phyloP scores from a whole-genome alignment of 140 eudicot genomes.

The Erigeron philadelphicus region DNA sequence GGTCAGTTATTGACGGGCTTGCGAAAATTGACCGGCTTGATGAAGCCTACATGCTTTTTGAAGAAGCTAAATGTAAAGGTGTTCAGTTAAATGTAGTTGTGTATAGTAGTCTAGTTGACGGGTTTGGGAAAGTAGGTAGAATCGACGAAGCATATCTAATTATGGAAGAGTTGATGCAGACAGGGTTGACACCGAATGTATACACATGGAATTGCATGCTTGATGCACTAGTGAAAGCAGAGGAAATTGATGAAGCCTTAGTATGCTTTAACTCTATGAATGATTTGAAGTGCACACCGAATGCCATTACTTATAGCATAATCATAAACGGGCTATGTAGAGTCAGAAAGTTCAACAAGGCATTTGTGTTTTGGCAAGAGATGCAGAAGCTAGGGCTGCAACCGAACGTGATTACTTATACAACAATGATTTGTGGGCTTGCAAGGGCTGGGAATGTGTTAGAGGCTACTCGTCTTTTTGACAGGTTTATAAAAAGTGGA shows the following conservation, averaged over 20 bases:
- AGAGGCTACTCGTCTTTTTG: conserved; percentile 67
- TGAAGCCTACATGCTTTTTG: conserved; percentile 95
- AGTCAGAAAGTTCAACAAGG: conserved; percentile 80
- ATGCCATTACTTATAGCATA: conserved; percentile 58
- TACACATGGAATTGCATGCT: conserved; percentile 95
- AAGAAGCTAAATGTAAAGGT: conserved; percentile 84
- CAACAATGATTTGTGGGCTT: conserved; percentile 90
- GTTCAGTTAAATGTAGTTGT: conserved; percentile 58
- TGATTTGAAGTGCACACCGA: conserved; percentile 63
- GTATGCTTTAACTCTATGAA: conserved; percentile 85
- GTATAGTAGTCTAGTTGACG: conserved; percentile 82
- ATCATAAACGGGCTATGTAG: conserved; percentile 81
- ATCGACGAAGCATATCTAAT: conserved; percentile 90
- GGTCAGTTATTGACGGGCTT: conserved; percentile 92
- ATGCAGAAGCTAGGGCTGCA: conserved; percentile 82
- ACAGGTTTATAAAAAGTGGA: conserved; percentile 67
- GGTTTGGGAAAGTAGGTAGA: conserved; percentile 91
- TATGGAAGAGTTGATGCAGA: conserved; percentile 89
- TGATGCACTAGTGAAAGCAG: conserved; percentile 80
- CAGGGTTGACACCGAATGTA: conserved; percentile 62
- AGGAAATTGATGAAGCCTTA: conserved; percentile 83
- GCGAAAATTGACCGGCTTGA: conserved; percentile 91
- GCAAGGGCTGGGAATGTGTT: conserved; percentile 74
- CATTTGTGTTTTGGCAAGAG: conserved; percentile 92
- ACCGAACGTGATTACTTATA: conserved; percentile 74